Evolutionary conservation across 1,139 yeast species (phyloP), one percentile per base, ranked within the genome.

Genomic region (Diutina pseudorugosa): DNA sequence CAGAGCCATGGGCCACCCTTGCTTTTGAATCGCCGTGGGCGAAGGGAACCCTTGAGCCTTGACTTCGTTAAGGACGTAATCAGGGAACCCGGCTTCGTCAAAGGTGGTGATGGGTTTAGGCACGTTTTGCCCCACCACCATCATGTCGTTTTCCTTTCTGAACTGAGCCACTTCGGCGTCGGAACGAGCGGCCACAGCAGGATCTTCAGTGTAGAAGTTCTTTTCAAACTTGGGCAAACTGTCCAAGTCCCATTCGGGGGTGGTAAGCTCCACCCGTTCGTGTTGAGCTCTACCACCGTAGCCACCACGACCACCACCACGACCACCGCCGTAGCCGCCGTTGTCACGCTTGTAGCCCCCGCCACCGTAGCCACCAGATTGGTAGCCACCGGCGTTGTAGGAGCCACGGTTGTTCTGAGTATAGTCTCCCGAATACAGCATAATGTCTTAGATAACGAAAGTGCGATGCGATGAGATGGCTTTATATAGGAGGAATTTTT

Each of bases 1-100:
- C 58, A 91, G 78, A 66, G 98, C 98, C 98, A 93, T 93, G 57
- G 98, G 98, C 98, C 98, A 93, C 74, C 98, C 98, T 76, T 94
- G 98, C 70, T 96, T 88, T 75, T 93, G 98, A 67, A 93, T 93
- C 59, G 89, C 89, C 55, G 98, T 93, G 62, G 98, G 98, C 59
- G 76, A 81, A 55, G 85, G 94, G 75, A 93, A 93, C 56, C 98
- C 98, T 72, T 88, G 93, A 56, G 84, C 83, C 73, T 86, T 82
- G 62, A 93, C 90, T 75, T 93, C 97, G 59, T 73, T 76, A 66
- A 93, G 77, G 48, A 93, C 98, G 65, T 93, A 91, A 61, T 82
- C 87, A 58, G 98, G 98, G 80, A 91, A 91, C 50, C 96, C 96
- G 65, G 96, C 96, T 75, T 93, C 98, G 60, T 93, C 96, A 64